Evolutionary conservation across 768 basidiomycete genomes (phyloP).

Genomic region (Lyophyllum semitale): DNA sequence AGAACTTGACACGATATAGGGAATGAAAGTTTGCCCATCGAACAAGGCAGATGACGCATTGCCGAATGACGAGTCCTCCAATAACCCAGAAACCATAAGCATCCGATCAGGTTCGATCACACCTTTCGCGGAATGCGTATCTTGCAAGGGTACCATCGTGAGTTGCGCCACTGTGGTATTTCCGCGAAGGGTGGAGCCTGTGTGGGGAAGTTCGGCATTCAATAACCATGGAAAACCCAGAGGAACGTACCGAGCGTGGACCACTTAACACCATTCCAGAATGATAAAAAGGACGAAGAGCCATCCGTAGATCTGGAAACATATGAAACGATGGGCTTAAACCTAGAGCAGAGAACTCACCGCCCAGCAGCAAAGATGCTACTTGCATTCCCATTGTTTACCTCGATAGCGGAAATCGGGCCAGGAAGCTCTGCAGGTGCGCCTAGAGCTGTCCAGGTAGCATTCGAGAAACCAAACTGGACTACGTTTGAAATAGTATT

Average conservation of each 20-base stretch:
- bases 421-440: conserved; percentile 69
- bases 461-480: conserved; percentile 68
- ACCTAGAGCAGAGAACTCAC: conserved; percentile 40
- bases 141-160: conserved; percentile 85
- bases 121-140: conserved; percentile 68
- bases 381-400: conserved; percentile 76
- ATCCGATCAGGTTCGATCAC: conserved; percentile 84
- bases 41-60: conserved; percentile 84
- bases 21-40: conserved; percentile 81
- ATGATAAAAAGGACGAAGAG: conserved; percentile 69
- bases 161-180: conserved; percentile 78
- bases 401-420: conserved; percentile 85
- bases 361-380: conserved; percentile 91
- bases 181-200: conserved; percentile 57
- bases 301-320: conserved; percentile 54
- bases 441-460: conserved; percentile 75
- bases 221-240: background rate
- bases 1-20: conserved; percentile 75
- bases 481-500: conserved; percentile 72
- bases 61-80: conserved; percentile 71
- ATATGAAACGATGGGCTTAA: conserved; percentile 1
- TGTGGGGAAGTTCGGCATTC: background rate
- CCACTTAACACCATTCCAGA: conserved; percentile 88
- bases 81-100: conserved; percentile 82
- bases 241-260: conserved; percentile 52